Base-by-base conservation (phyloP, 495 filamentous ascomycete genomes). In the Pseudevernia furfuracea region DNA sequence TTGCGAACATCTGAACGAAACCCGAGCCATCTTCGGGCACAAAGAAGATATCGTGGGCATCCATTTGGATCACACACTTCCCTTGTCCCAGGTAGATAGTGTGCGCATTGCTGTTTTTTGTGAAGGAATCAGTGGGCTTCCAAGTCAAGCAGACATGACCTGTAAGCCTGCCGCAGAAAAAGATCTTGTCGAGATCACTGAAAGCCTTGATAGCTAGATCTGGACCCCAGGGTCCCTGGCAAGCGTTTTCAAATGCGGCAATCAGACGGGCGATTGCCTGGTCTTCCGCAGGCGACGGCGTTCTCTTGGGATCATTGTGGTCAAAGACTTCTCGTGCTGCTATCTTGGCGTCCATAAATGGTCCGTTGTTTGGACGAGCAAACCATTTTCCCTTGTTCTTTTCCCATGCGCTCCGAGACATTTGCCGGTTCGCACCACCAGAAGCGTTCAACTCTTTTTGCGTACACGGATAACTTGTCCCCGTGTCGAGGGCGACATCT, bases 1-100 rank as follows among this genome's bases (percentile, higher is more conserved):
- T 52, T 3, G 46, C n/a, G 10, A 28, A 52, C 46, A 52, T 52
- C 10, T 28, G 23, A 5, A 0, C 10, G 46, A 52, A 30, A 28
- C 1, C 7, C 46, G 25, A 52, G 0, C 15, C 5, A 1, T 2
- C 1, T 0, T 3, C 1, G 11, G 10, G 12, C 1, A 1, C 1
- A 14, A 28, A 52, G 15, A 52, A 14, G 0, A 28, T 52, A 0
- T 4, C 0, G 9, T 28, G 1, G 23, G 46, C 46, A 28, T 52
- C 30, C 46, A 52, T 28, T 23, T 28, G 1, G 15, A 52, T 52
- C 46, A 52, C 23, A 28, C 23, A 52, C 7, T 52, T 52, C 46
- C 46, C 46, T 2, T 30, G 1, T 12, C 10, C n/a, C 11, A n/a
- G 21, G 43, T n/a, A 28, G 1, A 28, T 12, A 28, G 23, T 28